These are phyloP conservation scores for Lepidium sativum DNA, from an alignment of 345 rosid species.

Conservation along the genomic window DNA sequence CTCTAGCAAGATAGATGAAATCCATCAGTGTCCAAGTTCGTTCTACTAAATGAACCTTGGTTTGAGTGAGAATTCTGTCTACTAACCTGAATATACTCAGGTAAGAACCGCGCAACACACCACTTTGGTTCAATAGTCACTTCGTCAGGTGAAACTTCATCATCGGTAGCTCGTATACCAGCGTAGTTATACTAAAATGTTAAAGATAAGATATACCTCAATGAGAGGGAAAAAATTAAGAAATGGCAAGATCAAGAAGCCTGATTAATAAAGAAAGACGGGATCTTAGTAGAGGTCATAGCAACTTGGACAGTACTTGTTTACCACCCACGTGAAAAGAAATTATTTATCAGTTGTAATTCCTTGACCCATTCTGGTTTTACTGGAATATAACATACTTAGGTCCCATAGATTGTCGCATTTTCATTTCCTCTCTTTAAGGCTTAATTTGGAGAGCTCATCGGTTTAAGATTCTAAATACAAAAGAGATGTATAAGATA, in stretches of 20 bases:
- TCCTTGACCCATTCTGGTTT: not conserved
- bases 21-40: constrained; percentile 5
- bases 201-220: not conserved
- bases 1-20: constrained; percentile 46
- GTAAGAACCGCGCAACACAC: constrained; percentile 70
- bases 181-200: constrained; percentile 66
- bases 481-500: not conserved
- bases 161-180: constrained; percentile 63
- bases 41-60: not conserved
- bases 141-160: constrained; percentile 45
- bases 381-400: constrained; percentile 7
- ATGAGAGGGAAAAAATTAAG: not conserved
- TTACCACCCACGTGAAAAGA: not conserved
- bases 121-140: constrained; percentile 83
- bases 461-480: not conserved
- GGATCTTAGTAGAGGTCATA: not conserved
- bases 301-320: constrained; percentile 1
- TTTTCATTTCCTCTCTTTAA: not conserved
- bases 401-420: not conserved
- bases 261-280: not conserved
- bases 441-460: constrained; percentile 5
- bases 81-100: constrained; percentile 70
- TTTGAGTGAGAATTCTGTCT: constrained; percentile 3
- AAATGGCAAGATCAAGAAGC: constrained; percentile 2
- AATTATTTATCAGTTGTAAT: not conserved